phyloP scores from a whole-genome alignment of 2,329 filamentous ascomycete species.

The Didymella keratinophila region DNA sequence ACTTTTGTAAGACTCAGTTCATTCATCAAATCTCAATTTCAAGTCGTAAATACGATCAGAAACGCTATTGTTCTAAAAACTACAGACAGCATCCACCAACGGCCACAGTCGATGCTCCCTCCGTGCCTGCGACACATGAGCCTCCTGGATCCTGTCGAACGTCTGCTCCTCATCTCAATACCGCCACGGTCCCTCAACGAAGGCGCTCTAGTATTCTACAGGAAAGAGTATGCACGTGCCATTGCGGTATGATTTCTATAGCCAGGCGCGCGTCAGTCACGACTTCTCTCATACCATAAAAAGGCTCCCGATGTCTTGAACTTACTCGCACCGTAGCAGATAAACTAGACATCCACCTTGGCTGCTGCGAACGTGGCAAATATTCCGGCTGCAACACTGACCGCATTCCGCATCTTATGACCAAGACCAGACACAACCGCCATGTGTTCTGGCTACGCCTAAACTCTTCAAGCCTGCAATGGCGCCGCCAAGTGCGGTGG shows the following conservation, averaged over 20 bases:
- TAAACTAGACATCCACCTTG: no score
- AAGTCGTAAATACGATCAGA: neutral
- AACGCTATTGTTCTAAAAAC: neutral
- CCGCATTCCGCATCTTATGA: no score
- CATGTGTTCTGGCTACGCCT: no score
- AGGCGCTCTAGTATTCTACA: neutral
- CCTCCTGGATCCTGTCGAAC: neutral
- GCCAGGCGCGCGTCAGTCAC: neutral
- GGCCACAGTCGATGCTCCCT: neutral
- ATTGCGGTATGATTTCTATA: neutral
- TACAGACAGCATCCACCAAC: neutral
- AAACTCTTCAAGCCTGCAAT: no score
- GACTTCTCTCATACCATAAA: neutral
- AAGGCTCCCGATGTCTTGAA: no score
- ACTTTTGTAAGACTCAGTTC: constrained; percentile 10
- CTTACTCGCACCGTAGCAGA: no score
- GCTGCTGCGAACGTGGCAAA: no score
- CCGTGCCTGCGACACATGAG: neutral
- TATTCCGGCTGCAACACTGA: no score
- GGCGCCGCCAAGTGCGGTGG: no score
- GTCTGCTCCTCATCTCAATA: neutral
- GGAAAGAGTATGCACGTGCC: neutral
- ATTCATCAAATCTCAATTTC: neutral
- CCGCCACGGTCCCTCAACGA: neutral
- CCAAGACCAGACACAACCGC: no score